Percentiles rank a stretch among this genome's conserved stretches.
These are phyloP conservation scores for Rugiboletus extremiorientalis DNA, from an alignment of 1,284 basidiomycete genomes.

Conservation along the genomic window DNA sequence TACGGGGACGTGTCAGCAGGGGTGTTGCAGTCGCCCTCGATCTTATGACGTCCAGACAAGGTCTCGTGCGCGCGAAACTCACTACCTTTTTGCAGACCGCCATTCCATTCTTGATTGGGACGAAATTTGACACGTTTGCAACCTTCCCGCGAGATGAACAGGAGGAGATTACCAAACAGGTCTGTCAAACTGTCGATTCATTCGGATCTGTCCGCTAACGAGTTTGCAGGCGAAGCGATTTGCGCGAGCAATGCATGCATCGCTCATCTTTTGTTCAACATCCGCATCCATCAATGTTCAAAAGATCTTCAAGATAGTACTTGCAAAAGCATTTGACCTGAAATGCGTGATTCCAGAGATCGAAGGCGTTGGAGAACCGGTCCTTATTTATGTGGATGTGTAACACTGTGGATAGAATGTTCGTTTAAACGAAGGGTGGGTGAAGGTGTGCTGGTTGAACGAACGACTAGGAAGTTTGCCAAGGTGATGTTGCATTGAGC, in stretches of 20 bases:
- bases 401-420: slow-evolving; percentile 41
- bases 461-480: slow-evolving; percentile 9
- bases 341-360: slow-evolving; percentile 98
- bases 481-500: slow-evolving; percentile 32
- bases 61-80: slow-evolving; percentile 14
- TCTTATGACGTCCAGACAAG: slow-evolving; percentile 2
- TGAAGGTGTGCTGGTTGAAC: slow-evolving; percentile 17
- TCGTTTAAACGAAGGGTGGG: slow-evolving; percentile 17
- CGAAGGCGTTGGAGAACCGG: slow-evolving; percentile 90
- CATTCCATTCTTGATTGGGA: slow-evolving; percentile 95
- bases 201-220: slow-evolving; percentile 13
- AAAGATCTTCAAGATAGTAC: slow-evolving; percentile 98
- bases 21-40: not conserved
- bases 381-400: slow-evolving; percentile 91
- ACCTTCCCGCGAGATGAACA: slow-evolving; percentile 95
- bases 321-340: slow-evolving; percentile 86
- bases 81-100: slow-evolving; percentile 63
- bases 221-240: slow-evolving; percentile 83
- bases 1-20: not conserved
- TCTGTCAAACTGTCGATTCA: slow-evolving; percentile 30
- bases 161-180: slow-evolving; percentile 98
- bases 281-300: slow-evolving; percentile 98
- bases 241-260: slow-evolving; percentile 97
- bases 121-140: slow-evolving; percentile 97
- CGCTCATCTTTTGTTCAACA: slow-evolving; percentile 97